Conservation (phyloP, 2,329 filamentous ascomycete genomes). For the Fusarium guadeloupense region DNA sequence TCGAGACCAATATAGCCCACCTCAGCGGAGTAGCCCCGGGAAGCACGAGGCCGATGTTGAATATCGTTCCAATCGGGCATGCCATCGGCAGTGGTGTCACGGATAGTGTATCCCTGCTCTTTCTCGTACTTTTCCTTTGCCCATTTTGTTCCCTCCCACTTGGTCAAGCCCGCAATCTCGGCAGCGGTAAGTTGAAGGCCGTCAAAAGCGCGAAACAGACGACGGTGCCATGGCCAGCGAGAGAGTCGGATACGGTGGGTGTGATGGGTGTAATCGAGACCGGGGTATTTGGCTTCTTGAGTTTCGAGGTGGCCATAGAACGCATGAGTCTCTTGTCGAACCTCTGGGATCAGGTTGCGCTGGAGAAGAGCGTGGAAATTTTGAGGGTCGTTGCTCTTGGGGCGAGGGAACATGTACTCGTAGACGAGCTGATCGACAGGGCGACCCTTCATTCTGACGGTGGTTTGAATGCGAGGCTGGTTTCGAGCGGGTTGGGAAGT, state of each 20-base stretch:
- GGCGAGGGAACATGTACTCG: slow-evolving; percentile 76
- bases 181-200: slow-evolving; percentile 70
- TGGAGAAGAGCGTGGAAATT: slow-evolving; percentile 77
- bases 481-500: background rate
- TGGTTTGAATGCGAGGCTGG: background rate
- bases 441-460: slow-evolving; percentile 72
- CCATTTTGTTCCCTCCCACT: slow-evolving; percentile 87
- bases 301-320: slow-evolving; percentile 84
- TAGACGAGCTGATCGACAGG: slow-evolving; percentile 78
- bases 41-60: slow-evolving; percentile 26
- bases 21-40: slow-evolving; percentile 19
- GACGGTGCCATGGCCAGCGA: slow-evolving; percentile 79
- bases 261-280: slow-evolving; percentile 78
- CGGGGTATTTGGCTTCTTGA: slow-evolving; percentile 82
- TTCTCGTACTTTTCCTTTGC: slow-evolving; percentile 82
- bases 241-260: slow-evolving; percentile 81
- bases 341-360: slow-evolving; percentile 77
- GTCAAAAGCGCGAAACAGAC: slow-evolving; percentile 81
- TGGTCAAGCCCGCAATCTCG: slow-evolving; percentile 77
- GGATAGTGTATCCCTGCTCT: slow-evolving; percentile 75
- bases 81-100: slow-evolving; percentile 76
- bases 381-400: slow-evolving; percentile 72
- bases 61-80: slow-evolving; percentile 66
- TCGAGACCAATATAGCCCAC: slow-evolving; percentile 33
- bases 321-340: slow-evolving; percentile 79